Conservation (phyloP, 2,329 filamentous ascomycete genomes). For the Alternaria metachromatica region DNA sequence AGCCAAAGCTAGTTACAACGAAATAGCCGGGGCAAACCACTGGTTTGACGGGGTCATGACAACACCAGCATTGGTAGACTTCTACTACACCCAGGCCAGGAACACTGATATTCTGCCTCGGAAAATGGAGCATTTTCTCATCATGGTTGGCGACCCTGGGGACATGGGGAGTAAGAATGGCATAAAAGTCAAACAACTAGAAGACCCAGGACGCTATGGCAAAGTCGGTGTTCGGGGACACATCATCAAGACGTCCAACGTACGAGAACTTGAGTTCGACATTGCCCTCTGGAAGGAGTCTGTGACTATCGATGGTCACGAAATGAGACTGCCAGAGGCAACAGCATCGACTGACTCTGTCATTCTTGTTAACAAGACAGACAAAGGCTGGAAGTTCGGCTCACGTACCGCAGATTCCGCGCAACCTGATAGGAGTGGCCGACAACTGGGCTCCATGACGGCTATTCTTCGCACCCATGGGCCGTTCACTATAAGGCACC, state of each 20-base stretch:
- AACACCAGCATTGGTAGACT: slow-evolving; percentile 55
- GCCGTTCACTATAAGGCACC: slow-evolving; percentile 52
- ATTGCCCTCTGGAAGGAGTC: slow-evolving; percentile 17
- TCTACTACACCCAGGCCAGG: slow-evolving; percentile 53
- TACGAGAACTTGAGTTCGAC: slow-evolving; percentile 40
- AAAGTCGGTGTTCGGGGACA: slow-evolving; percentile 52
- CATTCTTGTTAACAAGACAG: background rate
- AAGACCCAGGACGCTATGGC: slow-evolving; percentile 59
- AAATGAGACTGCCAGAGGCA: slow-evolving; percentile 13
- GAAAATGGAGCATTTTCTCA: slow-evolving; percentile 50
- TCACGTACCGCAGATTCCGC: background rate
- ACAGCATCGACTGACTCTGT: background rate
- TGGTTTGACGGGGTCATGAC: slow-evolving; percentile 57
- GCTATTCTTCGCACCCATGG: slow-evolving; percentile 60
- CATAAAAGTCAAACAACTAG: slow-evolving; percentile 58
- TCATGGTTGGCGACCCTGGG: slow-evolving; percentile 60
- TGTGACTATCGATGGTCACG: slow-evolving; percentile 33
- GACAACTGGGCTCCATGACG: slow-evolving; percentile 61
- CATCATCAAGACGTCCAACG: slow-evolving; percentile 42
- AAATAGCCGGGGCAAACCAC: slow-evolving; percentile 47
- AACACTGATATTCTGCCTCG: slow-evolving; percentile 25
- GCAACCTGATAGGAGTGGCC: slow-evolving; percentile 47
- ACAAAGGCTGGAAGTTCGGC: slow-evolving; percentile 11
- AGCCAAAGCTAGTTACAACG: slow-evolving; percentile 55
- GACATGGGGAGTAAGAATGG: slow-evolving; percentile 61